Base-by-base conservation (phyloP, 1,284 basidiomycete genomes). In the Boletellus deceptivus region DNA sequence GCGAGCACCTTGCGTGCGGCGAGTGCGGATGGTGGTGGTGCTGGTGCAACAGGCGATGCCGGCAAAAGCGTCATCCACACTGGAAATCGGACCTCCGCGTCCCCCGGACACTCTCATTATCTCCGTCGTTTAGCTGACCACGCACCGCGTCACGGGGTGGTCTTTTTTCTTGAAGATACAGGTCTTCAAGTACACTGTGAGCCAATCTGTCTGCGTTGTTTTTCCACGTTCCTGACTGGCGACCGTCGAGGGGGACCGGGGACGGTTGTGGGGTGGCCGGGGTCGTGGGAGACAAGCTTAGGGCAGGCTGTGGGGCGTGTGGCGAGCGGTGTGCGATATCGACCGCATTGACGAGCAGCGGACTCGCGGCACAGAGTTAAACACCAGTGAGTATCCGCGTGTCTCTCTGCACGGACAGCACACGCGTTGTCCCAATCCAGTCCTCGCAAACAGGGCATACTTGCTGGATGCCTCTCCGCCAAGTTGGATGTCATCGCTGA, bases 361-460 rank as follows among this genome's bases (percentile, higher is more conserved):
- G 50, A 51, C 54, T 47, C 63, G 57, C 64, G 50, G 25, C 53
- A 38, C 27, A 57, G 42, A 62, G 59, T 58, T 62, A 62, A 69
- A 70, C 64, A 72, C 60, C 24, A 29, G 74, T 76, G 68, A 75
- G 75, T 67, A 27, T 72, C 58, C 44, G 47, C 17, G 33, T 10
- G 7, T 37, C 13, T 34, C 14, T 39, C 16, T n/a, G 29, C 27
- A 22, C 25, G 14, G 45, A 42, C 22, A 29, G 7, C 6, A 20
- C 17, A 14, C 18, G 24, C 25, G 16, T 3, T 13, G 37, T 49
- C 37, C 38, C 43, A 42, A 48, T 53, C 45, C 40, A 27, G 25
- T 31, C 13, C 11, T 31, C 29, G 29, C 29, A 14, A 31, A 31
- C 3, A 31, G 29, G 11, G 29, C 13, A 14, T 31, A 14, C 29